These are phyloP conservation scores for Asclepias syriaca DNA, from an alignment of 257 asterid species.

Conservation along the genomic window DNA sequence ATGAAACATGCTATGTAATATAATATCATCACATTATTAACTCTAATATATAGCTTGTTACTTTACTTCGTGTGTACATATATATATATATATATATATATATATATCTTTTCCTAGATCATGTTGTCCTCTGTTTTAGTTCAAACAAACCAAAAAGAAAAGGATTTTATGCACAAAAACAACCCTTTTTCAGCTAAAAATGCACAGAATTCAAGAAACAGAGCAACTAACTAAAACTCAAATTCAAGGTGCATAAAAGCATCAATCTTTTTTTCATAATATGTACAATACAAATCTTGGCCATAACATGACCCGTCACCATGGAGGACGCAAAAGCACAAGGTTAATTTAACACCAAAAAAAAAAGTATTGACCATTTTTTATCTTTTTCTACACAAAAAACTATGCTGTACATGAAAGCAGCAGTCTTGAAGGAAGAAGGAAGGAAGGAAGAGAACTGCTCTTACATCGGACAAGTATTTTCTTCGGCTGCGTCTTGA, in stretches of 20 bases:
- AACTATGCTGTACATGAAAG: conserved; percentile 37
- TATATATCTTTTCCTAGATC: too few species aligned
- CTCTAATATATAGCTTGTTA: neutral
- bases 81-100: too few species aligned
- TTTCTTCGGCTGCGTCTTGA: conserved; percentile 57
- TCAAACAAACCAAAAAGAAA: too few species aligned
- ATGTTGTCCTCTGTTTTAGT: too few species aligned
- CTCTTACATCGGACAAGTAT: conserved; percentile 71
- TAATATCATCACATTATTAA: too few species aligned
- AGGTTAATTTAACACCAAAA: conserved; percentile 22
- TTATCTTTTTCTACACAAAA: conserved; percentile 17
- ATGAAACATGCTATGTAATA: neutral
- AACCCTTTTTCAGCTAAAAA: too few species aligned
- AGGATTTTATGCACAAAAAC: too few species aligned
- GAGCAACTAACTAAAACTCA: neutral
- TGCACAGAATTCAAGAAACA: neutral
- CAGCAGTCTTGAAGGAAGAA: too few species aligned
- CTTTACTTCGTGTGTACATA: neutral
- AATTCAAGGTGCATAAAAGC: conserved; percentile 12
- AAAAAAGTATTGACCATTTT: conserved; percentile 12
- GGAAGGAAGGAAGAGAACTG: too few species aligned
- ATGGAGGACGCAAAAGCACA: conserved; percentile 55
- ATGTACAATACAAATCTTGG: conserved; percentile 32
- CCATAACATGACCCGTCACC: conserved; percentile 65
- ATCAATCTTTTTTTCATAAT: conserved; percentile 16